A percentile compares a stretch with the other conserved stretches of the same genome.
These are phyloP conservation scores for Suhomyces choctaworum DNA, from an alignment of 1,139 yeast genomes.

Conservation along the genomic window DNA sequence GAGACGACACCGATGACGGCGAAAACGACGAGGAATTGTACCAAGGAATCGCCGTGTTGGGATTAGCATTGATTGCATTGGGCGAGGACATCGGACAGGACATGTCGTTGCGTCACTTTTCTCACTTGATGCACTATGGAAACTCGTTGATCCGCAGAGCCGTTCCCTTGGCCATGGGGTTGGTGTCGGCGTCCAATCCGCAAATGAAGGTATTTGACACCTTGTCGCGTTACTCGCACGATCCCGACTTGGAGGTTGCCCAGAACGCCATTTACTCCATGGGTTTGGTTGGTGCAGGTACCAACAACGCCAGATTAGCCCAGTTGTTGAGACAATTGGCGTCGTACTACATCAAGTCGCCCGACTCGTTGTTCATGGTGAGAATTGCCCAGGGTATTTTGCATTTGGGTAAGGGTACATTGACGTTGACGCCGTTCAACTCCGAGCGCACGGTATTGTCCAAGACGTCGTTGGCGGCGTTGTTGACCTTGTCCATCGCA, in stretches of 20 bases:
- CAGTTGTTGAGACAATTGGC: slow-evolving; percentile 94
- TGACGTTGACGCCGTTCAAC: slow-evolving; percentile 85
- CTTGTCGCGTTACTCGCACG: slow-evolving; percentile 93
- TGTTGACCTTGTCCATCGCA: slow-evolving; percentile 82
- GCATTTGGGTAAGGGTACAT: slow-evolving; percentile 94
- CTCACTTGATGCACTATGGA: slow-evolving; percentile 97
- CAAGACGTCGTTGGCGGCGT: slow-evolving; percentile 86
- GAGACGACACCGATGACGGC: slow-evolving; percentile 28
- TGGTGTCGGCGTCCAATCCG: slow-evolving; percentile 90
- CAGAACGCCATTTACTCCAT: slow-evolving; percentile 92
- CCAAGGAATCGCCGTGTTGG: slow-evolving; percentile 90
- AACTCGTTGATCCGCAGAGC: slow-evolving; percentile 89
- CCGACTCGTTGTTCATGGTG: slow-evolving; percentile 89
- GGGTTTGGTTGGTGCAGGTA: slow-evolving; percentile 99
- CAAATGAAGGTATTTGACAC: slow-evolving; percentile 98
- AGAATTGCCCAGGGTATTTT: slow-evolving; percentile 94
- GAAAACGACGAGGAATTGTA: slow-evolving; percentile 62
- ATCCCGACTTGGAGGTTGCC: slow-evolving; percentile 91
- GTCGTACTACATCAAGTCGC: slow-evolving; percentile 85
- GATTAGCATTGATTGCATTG: slow-evolving; percentile 92
- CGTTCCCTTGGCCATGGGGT: slow-evolving; percentile 97
- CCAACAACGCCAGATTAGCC: slow-evolving; percentile 96
- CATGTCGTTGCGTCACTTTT: slow-evolving; percentile 95
- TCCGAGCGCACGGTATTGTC: slow-evolving; percentile 86
- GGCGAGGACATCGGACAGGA: slow-evolving; percentile 98